Conservation (phyloP, 2,329 filamentous ascomycete genomes). For the Botrytis hyacinthi region DNA sequence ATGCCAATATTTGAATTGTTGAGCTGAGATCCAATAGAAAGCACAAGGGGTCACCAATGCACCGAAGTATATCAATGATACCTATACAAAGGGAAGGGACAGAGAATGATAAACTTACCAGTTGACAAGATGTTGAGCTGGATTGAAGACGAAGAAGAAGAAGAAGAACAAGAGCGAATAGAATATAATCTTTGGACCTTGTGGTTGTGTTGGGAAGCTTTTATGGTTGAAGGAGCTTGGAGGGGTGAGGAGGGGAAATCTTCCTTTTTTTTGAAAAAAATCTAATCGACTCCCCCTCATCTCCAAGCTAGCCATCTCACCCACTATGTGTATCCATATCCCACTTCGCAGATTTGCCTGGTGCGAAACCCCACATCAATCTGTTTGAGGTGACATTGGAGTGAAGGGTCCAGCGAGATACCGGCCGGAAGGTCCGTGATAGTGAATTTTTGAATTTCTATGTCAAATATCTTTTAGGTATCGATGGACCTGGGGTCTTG, state of each 20-base stretch:
- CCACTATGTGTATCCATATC: not conserved
- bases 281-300: not conserved
- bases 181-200: not conserved
- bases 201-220: not conserved
- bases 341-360: not conserved
- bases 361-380: not conserved
- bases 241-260: not conserved
- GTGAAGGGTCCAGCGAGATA: not conserved
- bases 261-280: not conserved
- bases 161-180: not conserved
- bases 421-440: not conserved
- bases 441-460: not conserved
- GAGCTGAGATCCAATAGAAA: not conserved
- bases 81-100: not conserved
- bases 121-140: not conserved
- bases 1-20: slow-evolving; percentile 8
- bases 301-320: not conserved
- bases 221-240: not conserved
- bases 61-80: not conserved
- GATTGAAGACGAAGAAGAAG: not conserved
- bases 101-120: not conserved
- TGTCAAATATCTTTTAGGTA: not conserved
- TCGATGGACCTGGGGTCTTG: not conserved
- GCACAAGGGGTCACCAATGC: not conserved
- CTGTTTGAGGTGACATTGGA: not conserved